A percentile compares a stretch with the other conserved stretches of the same genome.
Conservation (phyloP, 148 eudicot species). For the Nepenthes mirabilis region DNA sequence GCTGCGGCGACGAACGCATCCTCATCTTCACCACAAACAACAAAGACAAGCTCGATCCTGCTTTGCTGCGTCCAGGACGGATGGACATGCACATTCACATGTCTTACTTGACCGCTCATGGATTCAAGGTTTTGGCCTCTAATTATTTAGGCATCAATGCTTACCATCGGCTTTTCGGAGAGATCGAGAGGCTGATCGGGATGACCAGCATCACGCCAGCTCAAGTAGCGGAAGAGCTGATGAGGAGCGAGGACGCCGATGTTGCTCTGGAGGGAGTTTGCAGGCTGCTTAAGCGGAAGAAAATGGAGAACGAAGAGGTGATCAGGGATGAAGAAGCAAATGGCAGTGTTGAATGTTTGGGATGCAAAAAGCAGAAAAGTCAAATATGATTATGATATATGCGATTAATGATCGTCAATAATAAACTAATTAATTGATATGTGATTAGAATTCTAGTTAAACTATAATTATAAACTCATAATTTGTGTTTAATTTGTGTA, state of each 20-base stretch:
- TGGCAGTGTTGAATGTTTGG: neutral
- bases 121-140: conserved; percentile 7
- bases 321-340: neutral
- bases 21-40: conserved; percentile 9
- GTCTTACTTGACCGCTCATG: conserved; percentile 8
- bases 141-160: conserved; percentile 6
- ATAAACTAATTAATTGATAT: too few species aligned
- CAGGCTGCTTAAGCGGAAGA: neutral
- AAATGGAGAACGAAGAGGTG: neutral
- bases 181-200: neutral
- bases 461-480: too few species aligned
- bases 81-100: conserved; percentile 17
- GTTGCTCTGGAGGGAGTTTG: neutral
- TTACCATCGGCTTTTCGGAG: conserved; percentile 1
- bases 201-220: conserved; percentile 1
- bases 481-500: too few species aligned
- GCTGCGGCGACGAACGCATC: conserved; percentile 12
- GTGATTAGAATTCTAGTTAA: too few species aligned
- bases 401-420: too few species aligned
- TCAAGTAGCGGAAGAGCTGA: conserved; percentile 4
- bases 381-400: too few species aligned
- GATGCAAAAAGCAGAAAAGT: neutral
- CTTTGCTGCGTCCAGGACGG: conserved; percentile 8
- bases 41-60: conserved; percentile 11
- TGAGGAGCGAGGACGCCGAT: conserved; percentile 3